Evolutionary conservation across 139 green algal species (phyloP), one percentile per base, ranked within the genome.

Genomic region (Coccomyxa sp.): DNA sequence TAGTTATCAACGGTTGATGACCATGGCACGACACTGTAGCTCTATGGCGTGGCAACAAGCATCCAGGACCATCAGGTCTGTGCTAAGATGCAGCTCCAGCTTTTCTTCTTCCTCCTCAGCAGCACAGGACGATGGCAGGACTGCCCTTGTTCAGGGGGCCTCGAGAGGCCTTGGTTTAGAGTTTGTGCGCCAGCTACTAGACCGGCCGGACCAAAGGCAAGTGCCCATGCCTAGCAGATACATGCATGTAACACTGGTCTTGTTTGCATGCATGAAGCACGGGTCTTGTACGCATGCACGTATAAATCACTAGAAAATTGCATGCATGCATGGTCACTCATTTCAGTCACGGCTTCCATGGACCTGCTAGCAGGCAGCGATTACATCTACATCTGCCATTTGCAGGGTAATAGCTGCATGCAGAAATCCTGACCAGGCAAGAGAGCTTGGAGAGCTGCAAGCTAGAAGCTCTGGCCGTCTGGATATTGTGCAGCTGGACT

Each of bases 321-420:
- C 38, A 51, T 51, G 38, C 38, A 51, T 51, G 38, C 38, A 51
- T 51, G 38, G 38, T 11, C 38, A 51, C 38, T 7, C 38, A 7
- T 51, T 3, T 51, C 38, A 51, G 38, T 51, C 38, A 51, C 38
- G 7, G 38, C 38, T 51, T 51, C 38, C 38, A 7, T 51, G 38
- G 38, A 51, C 38, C 38, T 51, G 38, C 38, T 51, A 51, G 38
- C 38, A 51, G 38, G 38, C 38, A 51, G 38, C 38, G 7, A 51
- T 51, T n/a, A n/a, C n/a, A n/a, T 51, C 38, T 51, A 51, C 38
- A 51, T 51, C 3, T 51, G 38, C 3, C 38, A 51, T 45, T 18
- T 66, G 82, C 85, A 87, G 82, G 63, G 94, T 97, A 0, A 67
- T 97, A 25, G 94, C 94, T 17, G 92, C 92, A 4, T 97, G 94